Conservation (phyloP, 805 yeast species). For the Starmerella cellae region DNA sequence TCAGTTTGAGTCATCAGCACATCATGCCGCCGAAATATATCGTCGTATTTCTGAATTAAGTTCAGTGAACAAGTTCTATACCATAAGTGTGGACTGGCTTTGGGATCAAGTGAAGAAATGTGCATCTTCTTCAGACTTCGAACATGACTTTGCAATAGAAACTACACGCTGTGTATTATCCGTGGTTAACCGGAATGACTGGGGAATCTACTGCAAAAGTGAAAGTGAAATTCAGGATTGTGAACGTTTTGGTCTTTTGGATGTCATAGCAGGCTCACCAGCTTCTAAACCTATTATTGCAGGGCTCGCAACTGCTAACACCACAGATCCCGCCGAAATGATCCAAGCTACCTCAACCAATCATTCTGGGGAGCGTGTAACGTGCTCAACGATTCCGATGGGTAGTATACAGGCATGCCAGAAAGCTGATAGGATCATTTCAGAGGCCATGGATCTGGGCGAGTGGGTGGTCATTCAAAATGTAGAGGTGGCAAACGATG, state of each 20-base stretch:
- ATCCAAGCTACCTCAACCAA: constrained; percentile 35
- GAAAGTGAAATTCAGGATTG: neutral
- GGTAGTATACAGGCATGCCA: constrained; percentile 36
- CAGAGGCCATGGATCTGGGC: constrained; percentile 72
- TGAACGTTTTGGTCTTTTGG: neutral
- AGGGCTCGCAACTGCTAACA: constrained; percentile 12
- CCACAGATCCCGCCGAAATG: constrained; percentile 49
- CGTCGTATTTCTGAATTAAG: constrained; percentile 34
- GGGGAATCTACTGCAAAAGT: neutral
- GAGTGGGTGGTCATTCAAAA: constrained; percentile 71
- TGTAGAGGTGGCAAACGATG: constrained; percentile 49
- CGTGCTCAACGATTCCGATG: constrained; percentile 50
- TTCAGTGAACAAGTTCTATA: constrained; percentile 41
- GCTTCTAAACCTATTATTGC: constrained; percentile 8
- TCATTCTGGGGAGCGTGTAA: constrained; percentile 32
- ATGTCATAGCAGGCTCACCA: constrained; percentile 9
- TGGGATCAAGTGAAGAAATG: constrained; percentile 16
- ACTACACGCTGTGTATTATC: constrained; percentile 2
- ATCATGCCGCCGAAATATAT: constrained; percentile 40
- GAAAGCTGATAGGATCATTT: constrained; percentile 53
- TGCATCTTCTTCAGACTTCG: neutral
- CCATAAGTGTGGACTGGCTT: constrained; percentile 40
- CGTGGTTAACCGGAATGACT: constrained; percentile 2
- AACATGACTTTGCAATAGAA: neutral
- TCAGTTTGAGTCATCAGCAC: constrained; percentile 43